Evolutionary conservation across 2,329 filamentous ascomycete species (phyloP).

Genomic region (Aureobasidium sp.): DNA sequence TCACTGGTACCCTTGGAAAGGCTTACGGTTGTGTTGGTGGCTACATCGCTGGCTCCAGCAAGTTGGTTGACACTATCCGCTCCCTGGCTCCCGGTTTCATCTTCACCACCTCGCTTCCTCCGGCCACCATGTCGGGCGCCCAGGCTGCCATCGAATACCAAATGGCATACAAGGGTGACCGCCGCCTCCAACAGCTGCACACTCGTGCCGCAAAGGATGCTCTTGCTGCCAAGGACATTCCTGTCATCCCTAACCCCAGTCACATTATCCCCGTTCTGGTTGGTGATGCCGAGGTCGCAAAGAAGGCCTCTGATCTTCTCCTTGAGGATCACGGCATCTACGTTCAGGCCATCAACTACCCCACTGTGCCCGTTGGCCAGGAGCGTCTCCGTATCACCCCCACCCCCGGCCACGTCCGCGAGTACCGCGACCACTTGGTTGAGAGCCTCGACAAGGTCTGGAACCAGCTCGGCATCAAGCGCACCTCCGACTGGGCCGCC

Average conservation of each 20-base stretch:
- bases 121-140: slow-evolving; percentile 94
- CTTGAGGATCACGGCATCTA: slow-evolving; percentile 89
- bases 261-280: slow-evolving; percentile 94
- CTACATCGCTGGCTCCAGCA: slow-evolving; percentile 86
- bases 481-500: slow-evolving; percentile 84
- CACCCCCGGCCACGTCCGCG: slow-evolving; percentile 81
- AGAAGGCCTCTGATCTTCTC: slow-evolving; percentile 85
- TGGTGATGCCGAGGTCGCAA: slow-evolving; percentile 87
- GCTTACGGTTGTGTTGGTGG: slow-evolving; percentile 96
- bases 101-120: slow-evolving; percentile 94
- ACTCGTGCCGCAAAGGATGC: slow-evolving; percentile 89
- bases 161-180: slow-evolving; percentile 74
- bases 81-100: slow-evolving; percentile 97
- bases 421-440: slow-evolving; percentile 80
- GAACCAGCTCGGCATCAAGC: slow-evolving; percentile 81
- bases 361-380: slow-evolving; percentile 95
- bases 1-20: slow-evolving; percentile 94
- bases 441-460: slow-evolving; percentile 81
- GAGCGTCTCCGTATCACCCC: slow-evolving; percentile 94
- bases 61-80: slow-evolving; percentile 85
- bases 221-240: slow-evolving; percentile 72
- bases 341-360: slow-evolving; percentile 98
- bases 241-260: slow-evolving; percentile 94
- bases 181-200: slow-evolving; percentile 89
- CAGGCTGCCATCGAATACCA: slow-evolving; percentile 91